A percentile compares a stretch with the other conserved stretches of the same genome.
phyloP scores from a whole-genome alignment of 176 grass and related monocot genomes.

The Carex scoparia region DNA sequence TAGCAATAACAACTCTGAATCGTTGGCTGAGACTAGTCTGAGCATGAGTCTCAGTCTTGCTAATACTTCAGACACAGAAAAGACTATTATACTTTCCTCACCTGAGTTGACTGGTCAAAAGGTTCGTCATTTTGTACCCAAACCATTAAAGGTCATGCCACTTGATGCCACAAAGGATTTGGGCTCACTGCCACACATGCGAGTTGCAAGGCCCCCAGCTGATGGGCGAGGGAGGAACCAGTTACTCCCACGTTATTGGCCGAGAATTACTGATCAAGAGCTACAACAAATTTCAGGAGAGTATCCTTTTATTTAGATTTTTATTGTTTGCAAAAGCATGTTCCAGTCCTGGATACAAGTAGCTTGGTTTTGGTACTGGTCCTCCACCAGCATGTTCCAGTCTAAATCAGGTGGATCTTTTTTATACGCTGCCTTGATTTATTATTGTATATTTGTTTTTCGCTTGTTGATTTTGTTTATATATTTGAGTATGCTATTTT shows the following conservation, averaged over 20 bases:
- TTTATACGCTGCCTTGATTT: not conserved
- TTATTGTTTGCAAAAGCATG: not conserved
- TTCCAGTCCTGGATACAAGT: not conserved
- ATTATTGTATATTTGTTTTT: not conserved
- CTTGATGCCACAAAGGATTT: constrained; percentile 67
- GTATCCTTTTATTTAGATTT: constrained; percentile 54
- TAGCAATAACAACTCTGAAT: constrained; percentile 47
- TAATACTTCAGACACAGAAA: constrained; percentile 55
- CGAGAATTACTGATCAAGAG: constrained; percentile 98
- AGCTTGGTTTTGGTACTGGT: not conserved
- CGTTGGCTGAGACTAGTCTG: constrained; percentile 60
- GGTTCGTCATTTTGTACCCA: constrained; percentile 52
- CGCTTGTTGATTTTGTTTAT: not conserved
- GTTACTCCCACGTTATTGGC: constrained; percentile 99
- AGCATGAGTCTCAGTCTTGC: constrained; percentile 70
- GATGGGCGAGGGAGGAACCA: constrained; percentile 91
- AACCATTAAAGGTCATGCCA: constrained; percentile 43
- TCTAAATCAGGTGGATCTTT: not conserved
- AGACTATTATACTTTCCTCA: constrained; percentile 43
- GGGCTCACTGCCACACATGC: constrained; percentile 54
- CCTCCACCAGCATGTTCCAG: not conserved
- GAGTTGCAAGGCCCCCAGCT: constrained; percentile 89
- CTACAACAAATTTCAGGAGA: constrained; percentile 99
- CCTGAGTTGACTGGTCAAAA: constrained; percentile 58
- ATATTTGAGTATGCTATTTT: not conserved